Percentiles rank a stretch among this genome's conserved stretches.
Evolutionary conservation across 2,329 filamentous ascomycete genomes (phyloP).

Genomic region (Cladorrhinum sp.): DNA sequence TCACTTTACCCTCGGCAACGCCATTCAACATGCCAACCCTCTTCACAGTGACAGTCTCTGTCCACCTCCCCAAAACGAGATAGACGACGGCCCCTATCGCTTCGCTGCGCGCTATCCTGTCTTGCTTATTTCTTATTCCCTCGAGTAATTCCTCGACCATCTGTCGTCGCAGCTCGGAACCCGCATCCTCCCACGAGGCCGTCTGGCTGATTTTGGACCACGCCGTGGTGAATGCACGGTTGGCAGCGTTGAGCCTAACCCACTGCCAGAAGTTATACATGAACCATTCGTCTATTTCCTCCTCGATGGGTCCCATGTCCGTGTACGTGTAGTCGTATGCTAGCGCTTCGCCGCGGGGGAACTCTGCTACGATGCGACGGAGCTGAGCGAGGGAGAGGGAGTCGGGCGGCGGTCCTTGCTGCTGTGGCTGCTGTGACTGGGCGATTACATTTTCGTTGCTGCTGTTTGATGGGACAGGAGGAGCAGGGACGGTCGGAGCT

Average conservation of each 20-base stretch:
- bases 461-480: slow-evolving; percentile 12
- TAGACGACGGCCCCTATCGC: slow-evolving; percentile 59
- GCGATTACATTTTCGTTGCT: neutral
- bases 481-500: slow-evolving; percentile 23
- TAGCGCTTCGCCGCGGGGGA: slow-evolving; percentile 64
- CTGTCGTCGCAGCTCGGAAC: slow-evolving; percentile 49
- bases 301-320: slow-evolving; percentile 70
- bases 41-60: slow-evolving; percentile 61
- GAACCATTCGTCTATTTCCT: slow-evolving; percentile 98
- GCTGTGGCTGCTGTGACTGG: slow-evolving; percentile 26
- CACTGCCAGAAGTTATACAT: slow-evolving; percentile 85
- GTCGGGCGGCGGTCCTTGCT: slow-evolving; percentile 46
- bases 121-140: slow-evolving; percentile 39
- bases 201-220: slow-evolving; percentile 58
- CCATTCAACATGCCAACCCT: slow-evolving; percentile 38
- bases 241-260: slow-evolving; percentile 70
- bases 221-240: slow-evolving; percentile 69
- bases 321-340: slow-evolving; percentile 84
- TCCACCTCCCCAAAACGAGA: slow-evolving; percentile 67
- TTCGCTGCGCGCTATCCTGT: slow-evolving; percentile 48
- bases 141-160: slow-evolving; percentile 58
- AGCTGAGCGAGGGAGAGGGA: slow-evolving; percentile 75
- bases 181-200: slow-evolving; percentile 62
- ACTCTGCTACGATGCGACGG: slow-evolving; percentile 68
- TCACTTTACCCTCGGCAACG: slow-evolving; percentile 37